phyloP scores from a whole-genome alignment of 164 flowering plant genomes.

The Malania oleifera region DNA sequence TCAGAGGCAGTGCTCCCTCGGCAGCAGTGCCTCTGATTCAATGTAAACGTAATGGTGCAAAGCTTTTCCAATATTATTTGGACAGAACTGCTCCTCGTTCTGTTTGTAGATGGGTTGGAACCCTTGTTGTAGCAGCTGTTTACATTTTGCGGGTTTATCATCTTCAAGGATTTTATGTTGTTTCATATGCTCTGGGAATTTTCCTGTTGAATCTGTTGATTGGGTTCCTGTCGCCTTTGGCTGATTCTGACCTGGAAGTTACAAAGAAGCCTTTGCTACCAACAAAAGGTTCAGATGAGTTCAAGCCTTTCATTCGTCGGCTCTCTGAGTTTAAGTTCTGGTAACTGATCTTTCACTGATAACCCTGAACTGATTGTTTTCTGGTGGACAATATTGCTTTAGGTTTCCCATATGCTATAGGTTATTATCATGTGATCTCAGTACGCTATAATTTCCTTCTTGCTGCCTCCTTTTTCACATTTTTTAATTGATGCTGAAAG shows the following conservation, averaged over 20 bases:
- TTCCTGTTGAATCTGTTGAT: conserved; percentile 45
- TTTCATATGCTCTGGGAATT: conserved; percentile 46
- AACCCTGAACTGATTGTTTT: no score
- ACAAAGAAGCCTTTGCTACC: conserved; percentile 41
- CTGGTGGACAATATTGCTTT: no score
- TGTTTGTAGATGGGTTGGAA: conserved; percentile 42
- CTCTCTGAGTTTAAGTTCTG: conserved; percentile 59
- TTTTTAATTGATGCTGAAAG: no score
- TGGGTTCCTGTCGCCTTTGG: conserved; percentile 50
- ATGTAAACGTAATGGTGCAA: conserved; percentile 46
- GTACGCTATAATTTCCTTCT: no score
- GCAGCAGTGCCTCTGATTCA: conserved; percentile 47
- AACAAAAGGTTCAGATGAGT: conserved; percentile 52
- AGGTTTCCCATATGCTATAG: no score
- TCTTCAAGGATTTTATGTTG: conserved; percentile 45
- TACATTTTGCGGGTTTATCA: conserved; percentile 33
- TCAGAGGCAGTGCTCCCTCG: conserved; percentile 43
- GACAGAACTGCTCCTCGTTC: conserved; percentile 45
- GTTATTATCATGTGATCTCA: no score
- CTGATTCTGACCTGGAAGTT: conserved; percentile 46
- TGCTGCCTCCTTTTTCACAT: no score
- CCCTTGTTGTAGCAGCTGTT: conserved; percentile 23
- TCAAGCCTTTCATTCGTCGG: conserved; percentile 56
- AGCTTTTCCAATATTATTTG: conserved; percentile 45
- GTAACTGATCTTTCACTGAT: conserved; percentile 23